Base-by-base conservation (phyloP, 148 eudicot species). In the Chenopodium suecicum region DNA sequence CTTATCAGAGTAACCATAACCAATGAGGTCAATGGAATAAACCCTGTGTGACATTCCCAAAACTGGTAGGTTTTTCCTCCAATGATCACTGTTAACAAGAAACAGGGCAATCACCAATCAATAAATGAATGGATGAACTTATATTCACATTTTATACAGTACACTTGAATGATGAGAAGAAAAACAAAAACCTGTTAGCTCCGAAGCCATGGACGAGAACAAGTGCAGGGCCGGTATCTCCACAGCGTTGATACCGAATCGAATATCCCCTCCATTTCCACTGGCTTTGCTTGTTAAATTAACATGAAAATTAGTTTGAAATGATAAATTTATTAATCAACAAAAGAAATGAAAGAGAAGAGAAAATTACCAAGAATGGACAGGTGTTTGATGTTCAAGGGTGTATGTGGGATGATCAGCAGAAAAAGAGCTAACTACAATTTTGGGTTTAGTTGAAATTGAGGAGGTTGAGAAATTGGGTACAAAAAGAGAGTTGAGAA, bases 1-100 rank as follows among this genome's bases (percentile, higher is more conserved):
- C 77, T 95, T 95, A 91, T 94, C 98, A 11, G 98, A 95, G 90
- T 95, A 93, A 70, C 99, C 99, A 88, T 95, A 95, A 23, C 99
- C 99, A 81, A 95, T 90, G 64, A 95, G 97, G 87, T 95, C 99
- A 76, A 95, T 92, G 46, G 98, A 83, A 82, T 84, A 95, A 16
- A 95, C 99, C 87, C 94, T 91, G 83, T 93, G 91, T 52, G 92
- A 86, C 77, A 85, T 80, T 77, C 90, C 99, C 74, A 95, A 91
- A 83, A 89, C 90, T 50, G 94, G 88, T 63, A 92, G 84, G 78
- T 95, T 95, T 89, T 95, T 95, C 93, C 98, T 91, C 99, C 99
- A 95, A 73, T 95, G 99, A 80, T 94, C 99, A 85, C 99, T 95
- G 93, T 77, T n/a, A 2, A 4, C 23, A 44, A 22, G 2, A 25